Percentiles rank a stretch among this genome's conserved stretches.
These are phyloP conservation scores for Rachicladosporium sp. DNA, from an alignment of 2,329 filamentous ascomycete species.

Conservation along the genomic window DNA sequence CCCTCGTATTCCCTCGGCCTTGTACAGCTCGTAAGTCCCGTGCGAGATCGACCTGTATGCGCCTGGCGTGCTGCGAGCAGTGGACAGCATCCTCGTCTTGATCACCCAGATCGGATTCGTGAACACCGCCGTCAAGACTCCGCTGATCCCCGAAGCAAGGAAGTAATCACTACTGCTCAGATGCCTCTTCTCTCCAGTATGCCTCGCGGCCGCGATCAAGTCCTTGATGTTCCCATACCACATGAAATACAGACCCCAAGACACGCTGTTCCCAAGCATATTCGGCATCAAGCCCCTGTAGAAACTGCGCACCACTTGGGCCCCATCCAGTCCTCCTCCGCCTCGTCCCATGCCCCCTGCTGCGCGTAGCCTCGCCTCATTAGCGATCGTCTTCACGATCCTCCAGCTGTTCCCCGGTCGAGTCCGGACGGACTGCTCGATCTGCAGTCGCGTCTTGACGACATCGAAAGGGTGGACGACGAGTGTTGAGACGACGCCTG, in stretches of 20 bases:
- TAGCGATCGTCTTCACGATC: constrained; percentile 17
- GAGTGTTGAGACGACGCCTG: constrained; percentile 75
- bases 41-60: constrained; percentile 70
- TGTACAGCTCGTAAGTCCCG: constrained; percentile 55
- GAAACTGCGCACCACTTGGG: constrained; percentile 40
- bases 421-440: constrained; percentile 14
- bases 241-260: constrained; percentile 89
- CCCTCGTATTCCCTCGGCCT: constrained; percentile 59
- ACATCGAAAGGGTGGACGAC: constrained; percentile 87
- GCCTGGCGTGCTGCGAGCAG: constrained; percentile 57
- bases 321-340: background rate
- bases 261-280: constrained; percentile 75
- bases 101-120: constrained; percentile 98
- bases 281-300: constrained; percentile 89
- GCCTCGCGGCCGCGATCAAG: constrained; percentile 28
- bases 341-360: background rate
- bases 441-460: constrained; percentile 87
- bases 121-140: constrained; percentile 62
- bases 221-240: constrained; percentile 52
- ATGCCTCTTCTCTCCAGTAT: constrained; percentile 26
- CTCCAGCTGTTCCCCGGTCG: constrained; percentile 15
- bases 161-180: constrained; percentile 66
- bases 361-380: constrained; percentile 10
- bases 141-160: constrained; percentile 55
- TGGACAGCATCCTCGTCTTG: constrained; percentile 92